Percentiles rank a stretch among this genome's conserved stretches.
These are phyloP conservation scores for Epichloe coenophiala DNA, from an alignment of 2,329 filamentous ascomycete genomes.

Conservation along the genomic window DNA sequence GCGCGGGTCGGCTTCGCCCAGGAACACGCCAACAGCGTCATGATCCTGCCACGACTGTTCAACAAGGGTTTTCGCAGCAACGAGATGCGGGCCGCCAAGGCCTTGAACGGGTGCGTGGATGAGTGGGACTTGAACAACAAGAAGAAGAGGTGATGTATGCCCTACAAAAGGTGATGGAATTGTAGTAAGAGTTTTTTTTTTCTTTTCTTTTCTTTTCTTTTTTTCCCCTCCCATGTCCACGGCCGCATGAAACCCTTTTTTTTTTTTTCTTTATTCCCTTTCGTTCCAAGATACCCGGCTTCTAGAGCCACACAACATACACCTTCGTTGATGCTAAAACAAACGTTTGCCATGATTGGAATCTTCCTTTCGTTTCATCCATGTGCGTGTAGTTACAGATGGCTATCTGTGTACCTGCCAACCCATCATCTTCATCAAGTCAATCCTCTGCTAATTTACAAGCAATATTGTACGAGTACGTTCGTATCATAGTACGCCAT, in stretches of 20 bases:
- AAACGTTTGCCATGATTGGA: too few relatives aligned
- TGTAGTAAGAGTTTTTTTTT: background rate
- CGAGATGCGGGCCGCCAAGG: slow-evolving; percentile 43
- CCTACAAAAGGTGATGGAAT: background rate
- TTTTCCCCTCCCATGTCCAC: background rate
- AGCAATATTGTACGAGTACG: too few relatives aligned
- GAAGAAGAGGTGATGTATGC: slow-evolving; percentile 29
- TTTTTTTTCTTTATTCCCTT: background rate
- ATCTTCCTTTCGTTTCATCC: background rate
- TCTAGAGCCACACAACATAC: background rate
- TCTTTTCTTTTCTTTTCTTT: too few relatives aligned
- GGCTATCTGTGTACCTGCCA: too few relatives aligned
- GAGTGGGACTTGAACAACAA: slow-evolving; percentile 35
- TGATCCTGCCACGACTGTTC: slow-evolving; percentile 49
- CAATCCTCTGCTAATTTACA: too few relatives aligned
- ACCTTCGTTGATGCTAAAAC: background rate
- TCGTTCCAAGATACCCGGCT: background rate
- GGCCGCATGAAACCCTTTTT: background rate
- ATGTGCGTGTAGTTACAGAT: background rate
- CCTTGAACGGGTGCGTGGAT: slow-evolving; percentile 36
- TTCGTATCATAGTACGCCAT: too few relatives aligned
- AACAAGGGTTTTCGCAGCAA: slow-evolving; percentile 45
- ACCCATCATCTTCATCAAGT: too few relatives aligned
- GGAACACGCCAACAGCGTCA: slow-evolving; percentile 62
- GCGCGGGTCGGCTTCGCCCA: slow-evolving; percentile 58